Percentiles rank a stretch among this genome's conserved stretches.
Conservation (phyloP, 495 filamentous ascomycete genomes). For the Aspergillus ellipticus region DNA sequence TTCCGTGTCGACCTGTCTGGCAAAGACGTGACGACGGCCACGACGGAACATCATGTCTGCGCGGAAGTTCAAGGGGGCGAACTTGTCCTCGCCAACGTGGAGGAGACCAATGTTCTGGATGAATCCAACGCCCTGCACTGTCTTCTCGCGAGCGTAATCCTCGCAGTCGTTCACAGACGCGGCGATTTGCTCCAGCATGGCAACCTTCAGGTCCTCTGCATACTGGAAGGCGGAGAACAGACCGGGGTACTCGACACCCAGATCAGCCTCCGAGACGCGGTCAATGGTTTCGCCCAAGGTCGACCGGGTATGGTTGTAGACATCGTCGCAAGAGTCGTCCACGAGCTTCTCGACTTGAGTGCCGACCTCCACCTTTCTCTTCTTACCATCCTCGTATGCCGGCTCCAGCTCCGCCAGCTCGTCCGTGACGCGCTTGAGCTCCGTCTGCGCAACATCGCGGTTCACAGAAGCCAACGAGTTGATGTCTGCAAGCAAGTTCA, state of each 20-base stretch:
- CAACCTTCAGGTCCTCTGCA: constrained; percentile 86
- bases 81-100: constrained; percentile 80
- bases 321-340: constrained; percentile 76
- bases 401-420: constrained; percentile 83
- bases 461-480: constrained; percentile 82
- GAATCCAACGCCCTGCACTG: constrained; percentile 74
- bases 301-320: constrained; percentile 76
- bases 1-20: constrained; percentile 78
- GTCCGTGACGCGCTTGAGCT: constrained; percentile 76
- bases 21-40: constrained; percentile 68
- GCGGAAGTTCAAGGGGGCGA: constrained; percentile 77
- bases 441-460: constrained; percentile 76
- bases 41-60: constrained; percentile 89
- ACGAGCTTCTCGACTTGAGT: constrained; percentile 78
- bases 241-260: constrained; percentile 83
- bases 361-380: constrained; percentile 74
- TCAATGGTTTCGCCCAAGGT: constrained; percentile 68
- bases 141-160: constrained; percentile 73
- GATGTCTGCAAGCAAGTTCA: constrained; percentile 86
- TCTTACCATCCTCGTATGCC: constrained; percentile 75
- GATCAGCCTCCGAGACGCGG: constrained; percentile 68
- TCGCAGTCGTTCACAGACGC: constrained; percentile 74
- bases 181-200: constrained; percentile 86
- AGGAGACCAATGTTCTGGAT: constrained; percentile 85
- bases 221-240: constrained; percentile 83